A percentile compares a stretch with the other conserved stretches of the same genome.
Conservation (phyloP, 2,329 filamentous ascomycete species). For the Neofusicoccum kwambonambiense region DNA sequence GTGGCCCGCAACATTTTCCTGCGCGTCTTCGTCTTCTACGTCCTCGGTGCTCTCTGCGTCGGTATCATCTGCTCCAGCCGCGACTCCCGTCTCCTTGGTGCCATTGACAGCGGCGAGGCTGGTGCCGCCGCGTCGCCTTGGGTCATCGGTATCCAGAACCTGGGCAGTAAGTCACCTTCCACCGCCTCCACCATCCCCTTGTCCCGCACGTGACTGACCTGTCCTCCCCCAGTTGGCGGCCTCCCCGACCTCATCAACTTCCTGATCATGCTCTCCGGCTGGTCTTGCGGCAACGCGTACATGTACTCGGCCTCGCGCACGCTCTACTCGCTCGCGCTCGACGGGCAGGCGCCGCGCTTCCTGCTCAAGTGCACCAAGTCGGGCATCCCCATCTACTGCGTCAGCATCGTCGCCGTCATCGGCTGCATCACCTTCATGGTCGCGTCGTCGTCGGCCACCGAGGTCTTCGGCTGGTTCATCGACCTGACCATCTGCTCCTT, state of each 20-base stretch:
- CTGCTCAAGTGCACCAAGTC: conserved; percentile 59
- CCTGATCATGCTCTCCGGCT: conserved; percentile 54
- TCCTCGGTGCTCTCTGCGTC: conserved; percentile 51
- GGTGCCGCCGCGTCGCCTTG: conserved; percentile 56
- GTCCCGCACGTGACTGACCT: not conserved
- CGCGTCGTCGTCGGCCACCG: conserved; percentile 62
- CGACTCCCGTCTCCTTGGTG: conserved; percentile 44
- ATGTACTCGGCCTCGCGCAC: conserved; percentile 55
- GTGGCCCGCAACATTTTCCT: conserved; percentile 80
- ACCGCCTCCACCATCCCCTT: not conserved
- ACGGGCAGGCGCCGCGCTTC: conserved; percentile 54
- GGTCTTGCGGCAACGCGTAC: conserved; percentile 57
- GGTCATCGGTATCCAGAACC: conserved; percentile 61
- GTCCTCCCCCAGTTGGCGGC: conserved; percentile 38
- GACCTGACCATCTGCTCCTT: conserved; percentile 71
- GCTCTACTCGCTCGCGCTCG: conserved; percentile 53
- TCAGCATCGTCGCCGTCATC: conserved; percentile 64
- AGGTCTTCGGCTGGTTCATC: conserved; percentile 72
- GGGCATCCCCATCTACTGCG: conserved; percentile 73
- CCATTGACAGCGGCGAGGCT: conserved; percentile 25
- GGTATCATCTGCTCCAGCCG: conserved; percentile 57
- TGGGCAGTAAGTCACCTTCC: conserved; percentile 32
- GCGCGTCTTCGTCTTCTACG: conserved; percentile 59
- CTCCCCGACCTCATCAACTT: conserved; percentile 61
- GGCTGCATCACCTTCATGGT: conserved; percentile 72